A percentile compares a stretch with the other conserved stretches of the same genome.
These are phyloP conservation scores for Vigna trinervia DNA, from an alignment of 306 rosid species.

Conservation along the genomic window DNA sequence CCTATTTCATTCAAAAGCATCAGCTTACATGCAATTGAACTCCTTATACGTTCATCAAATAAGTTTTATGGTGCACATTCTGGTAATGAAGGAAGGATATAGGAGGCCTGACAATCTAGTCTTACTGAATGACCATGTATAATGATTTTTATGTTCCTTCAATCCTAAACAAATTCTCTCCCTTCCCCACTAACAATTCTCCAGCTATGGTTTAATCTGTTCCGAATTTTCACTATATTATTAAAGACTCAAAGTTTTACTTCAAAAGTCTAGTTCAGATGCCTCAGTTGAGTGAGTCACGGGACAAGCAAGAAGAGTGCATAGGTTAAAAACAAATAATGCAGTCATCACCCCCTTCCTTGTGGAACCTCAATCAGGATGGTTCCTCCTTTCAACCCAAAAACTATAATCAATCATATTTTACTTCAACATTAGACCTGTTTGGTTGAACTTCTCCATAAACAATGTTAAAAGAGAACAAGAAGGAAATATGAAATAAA, in stretches of 20 bases:
- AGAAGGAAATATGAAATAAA: too few species aligned
- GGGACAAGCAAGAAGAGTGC: slow-evolving; percentile 2
- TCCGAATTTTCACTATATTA: slow-evolving; percentile 5
- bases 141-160: slow-evolving; percentile 26
- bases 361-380: neutral
- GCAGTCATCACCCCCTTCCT: neutral
- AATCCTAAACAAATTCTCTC: neutral
- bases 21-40: slow-evolving; percentile 12
- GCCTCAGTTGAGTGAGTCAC: too few species aligned
- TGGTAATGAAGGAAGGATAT: neutral
- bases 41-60: slow-evolving; percentile 17
- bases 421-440: neutral
- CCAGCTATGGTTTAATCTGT: neutral
- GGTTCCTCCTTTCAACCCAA: neutral
- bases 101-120: neutral
- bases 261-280: neutral
- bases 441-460: too few species aligned
- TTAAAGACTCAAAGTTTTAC: neutral
- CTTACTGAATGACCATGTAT: neutral
- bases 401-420: neutral
- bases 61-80: neutral
- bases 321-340: neutral
- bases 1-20: slow-evolving; percentile 47
- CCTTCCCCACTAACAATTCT: neutral
- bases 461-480: too few species aligned